Evolutionary conservation across 192 early-diverging fungal genomes (phyloP), one percentile per base, ranked within the genome.

Genomic region (Mortierella alpina): DNA sequence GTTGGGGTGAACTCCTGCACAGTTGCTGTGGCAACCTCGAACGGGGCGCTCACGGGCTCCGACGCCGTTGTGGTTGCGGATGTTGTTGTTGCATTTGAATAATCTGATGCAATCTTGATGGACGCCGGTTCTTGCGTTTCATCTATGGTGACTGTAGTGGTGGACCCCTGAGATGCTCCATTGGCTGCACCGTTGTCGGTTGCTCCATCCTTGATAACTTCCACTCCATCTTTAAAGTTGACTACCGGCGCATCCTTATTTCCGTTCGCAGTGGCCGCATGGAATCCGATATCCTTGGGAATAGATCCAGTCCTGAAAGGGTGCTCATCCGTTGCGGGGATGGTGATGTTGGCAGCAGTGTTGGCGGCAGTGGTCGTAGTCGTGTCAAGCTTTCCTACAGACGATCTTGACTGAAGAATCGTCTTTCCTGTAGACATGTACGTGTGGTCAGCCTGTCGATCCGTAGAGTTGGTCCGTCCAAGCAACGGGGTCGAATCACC

Each of bases 371-470:
- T 59, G 44, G 54, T 58, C 44, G 63, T 14, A 49, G 58, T 41
- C 7, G 39, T 40, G 15, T 73, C 71, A 18, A 73, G 13, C 54
- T 59, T 22, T 15, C 41, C 59, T 9, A 46, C 53, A 0, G 75
- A 61, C 9, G 50, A 46, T 6, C 58, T 46, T n/a, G 64, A 23
- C 15, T 69, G 77, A 5, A 80, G 52, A 22, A 80, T 80, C 8
- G 77, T 80, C 60, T 80, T 80, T 61, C 77, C 77, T n/a, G 59
- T 80, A 11, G 70, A 44, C 57, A 80, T 63, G 49, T 72, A 72
- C 15, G 42, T 68, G 53, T 31, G 31, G 31, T 31, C 31, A 31
- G 31, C 1, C 54, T 79, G 17, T 80, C 77, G 4, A 68, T 22
- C n/a, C 65, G 77, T 60, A 80, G 68, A 18, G 70, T 54, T 13